These are phyloP conservation scores for Cyclotella sp. DNA, from an alignment of 108 stramenopile genomes.

Conservation along the genomic window DNA sequence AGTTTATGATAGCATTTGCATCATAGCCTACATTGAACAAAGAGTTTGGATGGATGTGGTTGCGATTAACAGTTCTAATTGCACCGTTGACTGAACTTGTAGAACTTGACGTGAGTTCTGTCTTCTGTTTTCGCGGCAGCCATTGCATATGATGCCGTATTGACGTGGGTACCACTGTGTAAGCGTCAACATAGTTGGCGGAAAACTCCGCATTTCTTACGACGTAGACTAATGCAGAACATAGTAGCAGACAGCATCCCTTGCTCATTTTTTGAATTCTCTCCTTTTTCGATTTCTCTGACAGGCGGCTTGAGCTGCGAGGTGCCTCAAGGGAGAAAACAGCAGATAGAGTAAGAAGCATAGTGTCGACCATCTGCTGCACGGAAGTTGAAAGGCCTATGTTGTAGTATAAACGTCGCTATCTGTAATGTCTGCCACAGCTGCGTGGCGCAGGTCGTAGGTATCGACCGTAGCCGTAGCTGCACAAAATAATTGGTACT, in stretches of 20 bases:
- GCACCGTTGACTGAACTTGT: not conserved
- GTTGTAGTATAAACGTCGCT: no score
- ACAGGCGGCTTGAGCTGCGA: no score
- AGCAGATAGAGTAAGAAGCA: no score
- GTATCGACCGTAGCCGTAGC: no score
- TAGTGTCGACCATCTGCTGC: no score
- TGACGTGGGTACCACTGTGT: not conserved
- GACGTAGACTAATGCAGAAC: not conserved
- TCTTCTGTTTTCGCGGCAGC: not conserved
- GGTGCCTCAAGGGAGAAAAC: no score
- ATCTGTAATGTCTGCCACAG: no score
- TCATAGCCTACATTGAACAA: conserved; percentile 69
- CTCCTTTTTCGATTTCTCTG: not conserved
- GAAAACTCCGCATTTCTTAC: not conserved
- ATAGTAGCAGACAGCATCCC: not conserved
- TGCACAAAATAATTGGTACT: no score
- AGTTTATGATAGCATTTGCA: conserved; percentile 66
- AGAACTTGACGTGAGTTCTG: not conserved
- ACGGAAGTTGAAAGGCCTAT: no score
- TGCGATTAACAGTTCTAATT: not conserved
- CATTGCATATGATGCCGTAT: not conserved
- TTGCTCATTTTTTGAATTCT: not conserved
- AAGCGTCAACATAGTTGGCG: not conserved
- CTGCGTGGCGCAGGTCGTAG: no score
- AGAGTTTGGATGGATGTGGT: conserved; percentile 22